phyloP scores from a whole-genome alignment of 257 asterid genomes.

The Solanum virginianum region DNA sequence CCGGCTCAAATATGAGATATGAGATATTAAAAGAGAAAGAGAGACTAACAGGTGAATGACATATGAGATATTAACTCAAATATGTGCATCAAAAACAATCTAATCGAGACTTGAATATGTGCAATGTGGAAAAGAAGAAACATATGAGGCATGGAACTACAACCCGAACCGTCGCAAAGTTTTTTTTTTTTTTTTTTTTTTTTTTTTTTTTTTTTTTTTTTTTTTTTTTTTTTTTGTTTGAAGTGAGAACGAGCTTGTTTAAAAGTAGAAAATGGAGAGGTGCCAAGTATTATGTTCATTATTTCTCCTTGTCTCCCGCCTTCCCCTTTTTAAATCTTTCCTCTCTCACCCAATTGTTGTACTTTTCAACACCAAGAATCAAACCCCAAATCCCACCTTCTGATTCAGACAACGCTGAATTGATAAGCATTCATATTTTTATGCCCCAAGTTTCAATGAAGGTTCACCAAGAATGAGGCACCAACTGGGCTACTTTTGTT shows the following conservation, averaged over 20 bases:
- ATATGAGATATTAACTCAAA: no score
- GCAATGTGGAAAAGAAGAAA: no score
- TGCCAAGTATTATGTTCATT: no score
- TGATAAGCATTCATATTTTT: neutral
- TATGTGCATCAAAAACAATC: no score
- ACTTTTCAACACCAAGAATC: neutral
- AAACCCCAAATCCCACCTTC: neutral
- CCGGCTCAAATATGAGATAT: no score
- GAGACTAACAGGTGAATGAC: no score
- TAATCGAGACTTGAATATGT: no score
- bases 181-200: no score
- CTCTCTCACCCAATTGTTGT: neutral
- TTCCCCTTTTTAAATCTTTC: neutral
- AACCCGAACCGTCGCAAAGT: no score
- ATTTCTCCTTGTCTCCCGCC: neutral
- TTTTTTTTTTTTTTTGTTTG: neutral
- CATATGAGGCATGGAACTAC: no score
- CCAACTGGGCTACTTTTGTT: conserved; percentile 25
- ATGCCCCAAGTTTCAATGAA: conserved; percentile 35
- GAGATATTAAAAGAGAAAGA: no score
- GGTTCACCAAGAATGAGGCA: conserved; percentile 61
- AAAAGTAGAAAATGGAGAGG: neutral
- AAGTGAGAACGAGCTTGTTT: neutral
- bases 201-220: no score
- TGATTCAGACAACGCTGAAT: neutral